These are phyloP conservation scores for Fusarium beomiforme DNA, from an alignment of 2,329 filamentous ascomycete species.

Conservation along the genomic window DNA sequence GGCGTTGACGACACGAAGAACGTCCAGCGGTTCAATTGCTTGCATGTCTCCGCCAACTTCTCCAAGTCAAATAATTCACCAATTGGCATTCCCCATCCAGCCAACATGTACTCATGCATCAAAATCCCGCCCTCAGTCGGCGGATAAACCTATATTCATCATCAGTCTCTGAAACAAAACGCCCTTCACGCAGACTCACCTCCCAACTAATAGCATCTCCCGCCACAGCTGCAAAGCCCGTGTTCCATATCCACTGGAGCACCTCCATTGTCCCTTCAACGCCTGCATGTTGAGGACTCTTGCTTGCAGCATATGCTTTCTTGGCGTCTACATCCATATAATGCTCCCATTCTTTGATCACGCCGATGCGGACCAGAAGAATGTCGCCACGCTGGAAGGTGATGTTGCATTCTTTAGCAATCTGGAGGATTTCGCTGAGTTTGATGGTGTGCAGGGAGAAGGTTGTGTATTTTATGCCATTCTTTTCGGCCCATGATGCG, in stretches of 20 bases:
- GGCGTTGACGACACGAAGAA: constrained; percentile 62
- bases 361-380: constrained; percentile 64
- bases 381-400: constrained; percentile 61
- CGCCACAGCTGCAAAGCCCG: constrained; percentile 64
- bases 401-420: constrained; percentile 54
- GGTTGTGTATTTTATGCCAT: constrained; percentile 51
- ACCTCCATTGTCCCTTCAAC: constrained; percentile 60
- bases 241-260: constrained; percentile 68
- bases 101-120: constrained; percentile 58
- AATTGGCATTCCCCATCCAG: constrained; percentile 58
- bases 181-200: constrained; percentile 45
- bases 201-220: constrained; percentile 66
- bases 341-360: constrained; percentile 54
- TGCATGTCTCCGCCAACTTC: constrained; percentile 58
- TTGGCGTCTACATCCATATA: constrained; percentile 49
- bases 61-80: constrained; percentile 50
- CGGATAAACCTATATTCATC: constrained; percentile 34
- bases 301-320: constrained; percentile 47
- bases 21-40: constrained; percentile 57
- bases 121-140: constrained; percentile 7
- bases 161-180: neutral
- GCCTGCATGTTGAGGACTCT: constrained; percentile 50
- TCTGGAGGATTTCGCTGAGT: constrained; percentile 42
- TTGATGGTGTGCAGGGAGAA: constrained; percentile 53
- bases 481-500: constrained; percentile 52